Evolutionary conservation across 306 rosid genomes (phyloP).

Genomic region (barrel medic (Medicago truncatula)): DNA sequence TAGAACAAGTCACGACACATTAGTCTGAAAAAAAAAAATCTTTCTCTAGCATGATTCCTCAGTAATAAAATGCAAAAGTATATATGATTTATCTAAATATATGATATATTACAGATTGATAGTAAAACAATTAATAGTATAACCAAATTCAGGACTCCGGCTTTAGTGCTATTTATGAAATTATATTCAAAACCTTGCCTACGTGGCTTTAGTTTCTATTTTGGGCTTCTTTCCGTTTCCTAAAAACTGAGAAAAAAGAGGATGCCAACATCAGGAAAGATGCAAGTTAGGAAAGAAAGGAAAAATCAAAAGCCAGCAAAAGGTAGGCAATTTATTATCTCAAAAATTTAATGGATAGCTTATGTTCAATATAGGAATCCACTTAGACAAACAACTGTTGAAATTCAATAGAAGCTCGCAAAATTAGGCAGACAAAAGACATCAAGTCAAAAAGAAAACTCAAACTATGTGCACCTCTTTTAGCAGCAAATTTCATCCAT

Average conservation of each 20-base stretch:
- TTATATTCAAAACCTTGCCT: no score
- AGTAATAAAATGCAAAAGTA: no score
- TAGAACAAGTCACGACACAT: constrained; percentile 3
- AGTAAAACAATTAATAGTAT: constrained; percentile 9
- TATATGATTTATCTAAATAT: no score
- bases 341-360: constrained; percentile 19
- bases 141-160: neutral
- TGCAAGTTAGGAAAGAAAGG: constrained; percentile 15
- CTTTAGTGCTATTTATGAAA: neutral
- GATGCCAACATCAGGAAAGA: neutral
- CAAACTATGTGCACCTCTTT: constrained; percentile 53
- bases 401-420: constrained; percentile 14
- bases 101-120: neutral
- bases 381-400: constrained; percentile 14
- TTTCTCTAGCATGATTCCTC: neutral
- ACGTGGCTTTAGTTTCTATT: neutral
- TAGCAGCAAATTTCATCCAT: constrained; percentile 85
- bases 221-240: constrained; percentile 19
- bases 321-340: constrained; percentile 25
- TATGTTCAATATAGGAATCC: constrained; percentile 35
- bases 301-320: constrained; percentile 20
- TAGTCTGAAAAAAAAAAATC: neutral
- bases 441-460: constrained; percentile 28
- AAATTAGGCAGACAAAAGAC: constrained; percentile 23
- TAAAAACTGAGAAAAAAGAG: constrained; percentile 19